Evolutionary conservation across 2,329 filamentous ascomycete species (phyloP), one percentile per base, ranked within the genome.

Genomic region (Fusarium phyllophilum): DNA sequence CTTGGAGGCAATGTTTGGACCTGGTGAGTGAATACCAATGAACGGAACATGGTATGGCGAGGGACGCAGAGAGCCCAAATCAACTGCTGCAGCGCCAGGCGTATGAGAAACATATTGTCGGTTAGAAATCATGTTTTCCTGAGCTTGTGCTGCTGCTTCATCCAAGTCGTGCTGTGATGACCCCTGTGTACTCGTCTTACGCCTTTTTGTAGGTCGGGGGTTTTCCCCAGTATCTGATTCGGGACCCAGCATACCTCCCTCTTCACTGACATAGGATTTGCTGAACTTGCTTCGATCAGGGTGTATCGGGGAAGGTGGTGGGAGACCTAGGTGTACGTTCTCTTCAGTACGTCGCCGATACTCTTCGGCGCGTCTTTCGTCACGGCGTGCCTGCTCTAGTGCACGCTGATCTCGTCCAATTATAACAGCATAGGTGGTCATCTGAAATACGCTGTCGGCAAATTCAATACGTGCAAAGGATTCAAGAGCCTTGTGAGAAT

Each of bases 361-460:
- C 58, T 84, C 83, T 44, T 86, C 84, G 39, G 83, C 82, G 39
- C 85, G 83, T 68, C 83, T 86, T 78, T 88, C 86, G 66, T 89
- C 86, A 62, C 84, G 83, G 49, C 86, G 84, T 29, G 89, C 89
- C 74, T 89, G 86, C 62, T 86, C 83, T 73, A 90, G 82, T 15
- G 90, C 90, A 59, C 86, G 83, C 77, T 91, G 86, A 81, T 95
- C 93, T 69, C 93, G 91, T 62, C 92, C 93, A 34, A 95, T 89
- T 64, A 93, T 89, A 75, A 95, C 88, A 59, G 89, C 87, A 76
- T 91, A 92, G 3, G 92, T 94, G 58, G 91, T 94, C 90, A 95
- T 93, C 82, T 93, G 93, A 80, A 93, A 95, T 63, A 91, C 88
- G 78, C 92, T 92, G 84, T 95, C 93, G 74, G 89, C 87, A 79